Base-by-base conservation (phyloP, 768 basidiomycete genomes). In the Russula compacta region DNA sequence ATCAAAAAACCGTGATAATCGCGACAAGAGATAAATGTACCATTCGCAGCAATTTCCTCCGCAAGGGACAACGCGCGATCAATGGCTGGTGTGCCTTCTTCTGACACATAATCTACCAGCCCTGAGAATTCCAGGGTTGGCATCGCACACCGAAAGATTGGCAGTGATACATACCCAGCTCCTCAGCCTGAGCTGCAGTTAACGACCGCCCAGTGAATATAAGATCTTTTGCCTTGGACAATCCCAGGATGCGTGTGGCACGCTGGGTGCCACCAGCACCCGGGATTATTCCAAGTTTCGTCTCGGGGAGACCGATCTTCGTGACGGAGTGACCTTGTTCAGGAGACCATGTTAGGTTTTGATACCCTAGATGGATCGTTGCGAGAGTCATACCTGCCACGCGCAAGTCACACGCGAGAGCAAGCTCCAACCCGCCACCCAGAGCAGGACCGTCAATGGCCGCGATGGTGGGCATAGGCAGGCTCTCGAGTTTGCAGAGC, bases 381-480 rank as follows among this genome's bases (percentile, higher is more conserved):
- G 6, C 7, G 17, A 19, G 42, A 19, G 24, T 5, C 78, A 59
- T 72, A 92, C 93, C 90, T 61, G 88, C 93, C 32, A 95, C 85
- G 38, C 94, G 83, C 68, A 98, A 73, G 76, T 98, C 94, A 73
- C 92, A 95, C 2, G 91, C 87, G 56, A 98, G 78, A 60, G 86
- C 80, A 60, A 97, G 73, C 72, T 98, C 94, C 33, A 94, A 78
- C 2, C 94, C 94, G n/a, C 94, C 94, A 10, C 94, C 94, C 0
- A 98, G 78, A 9, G 94, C 94, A 19, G 90, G 91, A 0, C 94
- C 94, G 70, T 97, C 94, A 44, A 98, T 89, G 5, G 93, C 92
- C 39, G 89, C 89, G 58, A 97, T 89, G 15, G 92, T 95, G 4
- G 94, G 94, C 76, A 95, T 82, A 6, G 88, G 87, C 38, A 95